Base-by-base conservation (phyloP, 2,329 filamentous ascomycete genomes). In the Fusarium globosum region DNA sequence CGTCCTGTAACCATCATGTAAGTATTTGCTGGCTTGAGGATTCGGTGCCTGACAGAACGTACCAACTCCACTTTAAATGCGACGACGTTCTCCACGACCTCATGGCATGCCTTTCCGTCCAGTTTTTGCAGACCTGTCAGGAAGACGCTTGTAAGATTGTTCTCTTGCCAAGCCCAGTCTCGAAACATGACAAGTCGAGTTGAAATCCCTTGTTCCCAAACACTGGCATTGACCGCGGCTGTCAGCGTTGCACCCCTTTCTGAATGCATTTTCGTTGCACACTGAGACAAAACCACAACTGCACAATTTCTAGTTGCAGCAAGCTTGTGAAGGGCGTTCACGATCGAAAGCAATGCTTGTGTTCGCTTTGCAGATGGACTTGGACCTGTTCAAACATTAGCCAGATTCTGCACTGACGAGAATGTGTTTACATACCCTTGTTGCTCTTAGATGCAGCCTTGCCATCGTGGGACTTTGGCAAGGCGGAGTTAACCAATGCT, bases 151-250 rank as follows among this genome's bases (percentile, higher is more conserved):
- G 85, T 84, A 30, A 85, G 82, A 23, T 81, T 82, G 49, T 83
- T 82, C 48, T 83, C 82, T 59, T 83, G 82, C 83, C 86, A 89
- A 69, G 85, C 88, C 88, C 90, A 95, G 83, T 97, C 94, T 77
- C 93, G 88, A 81, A 96, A 97, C 39, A 97, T 82, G 30, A 92
- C 92, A 69, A 97, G 81, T 61, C 94, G 88, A 46, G 90, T 93
- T 69, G 90, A 89, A 42, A 97, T 85, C 38, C 91, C 92, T 72
- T 90, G 90, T 69, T 97, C 95, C 95, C 95, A 98, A 46, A 93
- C 89, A 26, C 86, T 87, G 20, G 93, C 91, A 64, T 92, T 92
- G 71, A 98, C 87, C 45, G 94, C 90, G 21, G 95, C 93, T 60
- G 92, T 88, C 55, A 98, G 85, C 16, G 92, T 88, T 20, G 95